These are phyloP conservation scores for Plasmodium cynomolgi DNA, from an alignment of 169 alveolate genomes.

Conservation along the genomic window DNA sequence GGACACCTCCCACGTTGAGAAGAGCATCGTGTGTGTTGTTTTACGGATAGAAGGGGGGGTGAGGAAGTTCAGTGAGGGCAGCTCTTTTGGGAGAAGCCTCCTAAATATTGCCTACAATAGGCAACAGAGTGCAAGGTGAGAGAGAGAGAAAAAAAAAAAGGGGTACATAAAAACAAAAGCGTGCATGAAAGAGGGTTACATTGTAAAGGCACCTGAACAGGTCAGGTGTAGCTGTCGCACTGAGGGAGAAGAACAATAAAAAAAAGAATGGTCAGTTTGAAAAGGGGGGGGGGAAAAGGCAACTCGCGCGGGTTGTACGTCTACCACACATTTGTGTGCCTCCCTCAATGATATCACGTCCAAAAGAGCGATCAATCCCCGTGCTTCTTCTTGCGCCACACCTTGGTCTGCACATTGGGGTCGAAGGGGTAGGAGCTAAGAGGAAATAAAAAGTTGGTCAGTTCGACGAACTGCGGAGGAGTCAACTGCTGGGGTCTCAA, in stretches of 20 bases:
- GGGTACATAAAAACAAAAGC: not conserved
- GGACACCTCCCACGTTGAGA: not conserved
- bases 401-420: constrained; percentile 62
- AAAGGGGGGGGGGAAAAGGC: not conserved
- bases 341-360: not conserved
- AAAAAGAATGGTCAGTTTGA: not conserved
- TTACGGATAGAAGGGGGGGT: not conserved
- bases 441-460: constrained; percentile 75
- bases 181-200: not conserved
- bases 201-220: not conserved
- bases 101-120: not conserved
- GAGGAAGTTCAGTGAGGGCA: not conserved
- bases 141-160: not conserved
- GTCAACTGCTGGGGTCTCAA: constrained; percentile 81
- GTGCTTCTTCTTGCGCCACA: constrained; percentile 74
- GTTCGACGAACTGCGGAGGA: constrained; percentile 79
- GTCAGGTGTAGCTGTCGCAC: not conserved
- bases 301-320: not conserved
- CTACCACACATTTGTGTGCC: not conserved
- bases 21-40: not conserved
- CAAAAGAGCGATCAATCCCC: constrained; percentile 27
- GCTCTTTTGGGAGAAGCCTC: not conserved
- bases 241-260: not conserved
- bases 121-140: not conserved
- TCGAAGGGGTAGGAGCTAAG: constrained; percentile 33